Conservation (phyloP, 345 rosid genomes). For the Limnanthes douglasii region DNA sequence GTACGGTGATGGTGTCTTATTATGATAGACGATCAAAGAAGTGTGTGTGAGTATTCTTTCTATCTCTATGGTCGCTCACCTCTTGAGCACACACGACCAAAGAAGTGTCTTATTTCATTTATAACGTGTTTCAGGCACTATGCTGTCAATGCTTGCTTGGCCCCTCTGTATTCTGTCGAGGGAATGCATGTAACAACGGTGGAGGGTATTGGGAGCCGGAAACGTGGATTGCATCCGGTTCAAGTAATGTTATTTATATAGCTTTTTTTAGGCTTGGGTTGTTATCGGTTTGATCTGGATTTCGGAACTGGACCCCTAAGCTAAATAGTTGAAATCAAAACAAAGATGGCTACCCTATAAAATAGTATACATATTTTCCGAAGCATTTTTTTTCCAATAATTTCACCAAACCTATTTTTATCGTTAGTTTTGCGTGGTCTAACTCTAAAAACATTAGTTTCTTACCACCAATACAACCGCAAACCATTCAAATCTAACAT, state of each 20-base stretch:
- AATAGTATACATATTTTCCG: no score
- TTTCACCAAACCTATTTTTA: no score
- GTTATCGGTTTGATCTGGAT: constrained; percentile 1
- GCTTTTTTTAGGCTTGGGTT: not conserved
- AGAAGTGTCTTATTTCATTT: no score
- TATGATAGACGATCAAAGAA: constrained; percentile 41
- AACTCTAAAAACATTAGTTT: no score
- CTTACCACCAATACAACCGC: no score
- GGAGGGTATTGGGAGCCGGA: constrained; percentile 75
- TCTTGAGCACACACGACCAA: no score
- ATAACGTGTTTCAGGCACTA: constrained; percentile 44
- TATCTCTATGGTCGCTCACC: not conserved
- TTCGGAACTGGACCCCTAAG: no score
- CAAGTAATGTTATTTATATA: constrained; percentile 38
- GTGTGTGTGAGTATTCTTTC: constrained; percentile 55
- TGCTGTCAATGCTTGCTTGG: constrained; percentile 93
- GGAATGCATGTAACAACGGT: constrained; percentile 92
- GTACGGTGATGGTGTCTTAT: constrained; percentile 85
- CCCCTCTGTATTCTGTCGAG: constrained; percentile 88
- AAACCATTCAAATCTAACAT: no score
- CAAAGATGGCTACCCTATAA: no score
- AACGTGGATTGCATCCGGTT: constrained; percentile 77
- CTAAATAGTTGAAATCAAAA: no score
- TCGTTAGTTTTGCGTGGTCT: no score
- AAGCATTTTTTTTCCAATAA: no score